A percentile compares a stretch with the other conserved stretches of the same genome.
phyloP scores from a whole-genome alignment of 2,329 filamentous ascomycete genomes.

The Metarhizium robertsii region DNA sequence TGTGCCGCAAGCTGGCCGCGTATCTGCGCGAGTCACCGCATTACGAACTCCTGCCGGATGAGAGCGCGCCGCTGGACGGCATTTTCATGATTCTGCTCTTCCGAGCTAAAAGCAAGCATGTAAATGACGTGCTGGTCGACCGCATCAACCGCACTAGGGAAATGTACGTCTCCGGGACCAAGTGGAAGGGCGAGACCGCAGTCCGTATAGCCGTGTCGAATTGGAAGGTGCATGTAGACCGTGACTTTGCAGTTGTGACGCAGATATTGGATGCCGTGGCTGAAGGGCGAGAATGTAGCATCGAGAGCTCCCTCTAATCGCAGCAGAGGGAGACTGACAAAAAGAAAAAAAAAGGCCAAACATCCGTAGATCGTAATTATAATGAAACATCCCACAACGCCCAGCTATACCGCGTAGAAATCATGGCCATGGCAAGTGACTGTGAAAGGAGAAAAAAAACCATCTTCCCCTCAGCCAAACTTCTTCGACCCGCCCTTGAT shows the following conservation, averaged over 20 bases:
- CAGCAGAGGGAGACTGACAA: background rate
- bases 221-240: slow-evolving; percentile 64
- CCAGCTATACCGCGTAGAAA: background rate
- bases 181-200: slow-evolving; percentile 64
- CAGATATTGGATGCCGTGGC: slow-evolving; percentile 48
- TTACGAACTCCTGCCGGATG: slow-evolving; percentile 58
- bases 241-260: slow-evolving; percentile 57
- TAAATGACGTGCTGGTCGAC: slow-evolving; percentile 59
- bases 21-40: slow-evolving; percentile 51
- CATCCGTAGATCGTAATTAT: background rate
- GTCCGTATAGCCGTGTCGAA: slow-evolving; percentile 80
- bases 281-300: slow-evolving; percentile 19
- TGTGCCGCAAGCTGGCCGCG: slow-evolving; percentile 58
- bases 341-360: background rate
- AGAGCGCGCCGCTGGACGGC: slow-evolving; percentile 33
- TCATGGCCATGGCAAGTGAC: too few relatives aligned
- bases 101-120: slow-evolving; percentile 49
- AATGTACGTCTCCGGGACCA: slow-evolving; percentile 77
- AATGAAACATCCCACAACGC: background rate
- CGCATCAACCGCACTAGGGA: slow-evolving; percentile 64
- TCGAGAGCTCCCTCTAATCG: slow-evolving; percentile 1
- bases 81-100: slow-evolving; percentile 66
- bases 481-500: slow-evolving; percentile 42
- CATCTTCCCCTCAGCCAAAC: slow-evolving; percentile 36
- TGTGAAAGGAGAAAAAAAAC: too few relatives aligned